Evolutionary conservation across 1,284 basidiomycete species (phyloP), one percentile per base, ranked within the genome.

Genomic region (Coniferiporia weirii): DNA sequence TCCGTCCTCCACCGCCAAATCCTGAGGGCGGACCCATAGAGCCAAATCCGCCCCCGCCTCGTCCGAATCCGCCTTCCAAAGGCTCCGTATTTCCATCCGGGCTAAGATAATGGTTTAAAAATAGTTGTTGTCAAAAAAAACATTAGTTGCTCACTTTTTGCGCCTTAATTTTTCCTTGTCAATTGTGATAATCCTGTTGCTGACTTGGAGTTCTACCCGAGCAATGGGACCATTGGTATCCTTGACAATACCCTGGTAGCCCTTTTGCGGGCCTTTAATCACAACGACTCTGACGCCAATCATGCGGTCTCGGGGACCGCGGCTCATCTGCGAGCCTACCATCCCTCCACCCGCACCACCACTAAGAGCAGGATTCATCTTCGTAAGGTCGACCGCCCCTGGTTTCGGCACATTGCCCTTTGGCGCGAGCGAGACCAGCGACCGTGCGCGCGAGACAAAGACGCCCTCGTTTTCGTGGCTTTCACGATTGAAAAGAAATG

Each of bases 401-500:
- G 82, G 76, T 68, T 86, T 90, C 60, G 84, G 69, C 40, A 84
- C 70, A 64, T 80, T 87, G 47, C 87, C 82, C 68, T 93, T 94
- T 1, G 95, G 94, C 1, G 95, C 93, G 22, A 95, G 75, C 9
- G 92, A 94, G 0, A 82, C 83, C 38, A 96, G 77, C 1, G 87
- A 84, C 35, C 89, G 83, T 3, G 91, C 84, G 32, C 93, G 85
- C 0, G 91, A 89, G 54, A 99, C 91, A 68, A 96, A 99, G 20
- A 98, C 89, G 60, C 97, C 97, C 22, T 92, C 88, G 69, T 98
- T 96, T 71, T 98, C 95, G 15, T 80, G 70, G 62, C 93, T 80
- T 56, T 98, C 95, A 45, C 95, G 89, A 69, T 95, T 97, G 76
- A 95, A 89, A 48, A 99, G 74, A 79, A 98, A 99, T 4, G 92